Evolutionary conservation across 768 basidiomycete species (phyloP).

Genomic region (Antrodiella citrinella): DNA sequence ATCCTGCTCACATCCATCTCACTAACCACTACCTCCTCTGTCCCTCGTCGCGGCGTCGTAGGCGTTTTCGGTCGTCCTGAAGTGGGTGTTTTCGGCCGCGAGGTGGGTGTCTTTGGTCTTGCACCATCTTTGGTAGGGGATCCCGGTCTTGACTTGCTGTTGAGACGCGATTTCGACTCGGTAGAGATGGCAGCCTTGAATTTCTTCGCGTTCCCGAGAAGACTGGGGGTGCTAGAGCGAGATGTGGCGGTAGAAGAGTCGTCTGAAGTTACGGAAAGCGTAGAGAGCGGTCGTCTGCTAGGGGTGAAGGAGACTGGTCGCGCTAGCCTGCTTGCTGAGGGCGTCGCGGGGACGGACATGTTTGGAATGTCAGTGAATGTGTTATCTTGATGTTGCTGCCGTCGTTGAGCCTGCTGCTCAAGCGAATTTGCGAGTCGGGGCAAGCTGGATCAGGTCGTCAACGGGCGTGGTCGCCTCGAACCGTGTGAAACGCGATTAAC

Average conservation of each 20-base stretch:
- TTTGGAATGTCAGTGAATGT: not conserved
- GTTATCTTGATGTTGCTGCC: not conserved
- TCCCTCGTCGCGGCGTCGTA: slow-evolving; percentile 27
- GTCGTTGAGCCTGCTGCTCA: slow-evolving; percentile 1
- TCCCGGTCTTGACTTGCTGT: slow-evolving; percentile 13
- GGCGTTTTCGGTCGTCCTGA: slow-evolving; percentile 26
- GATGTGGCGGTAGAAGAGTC: slow-evolving; percentile 24
- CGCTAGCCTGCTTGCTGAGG: slow-evolving; percentile 25
- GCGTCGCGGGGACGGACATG: slow-evolving; percentile 13
- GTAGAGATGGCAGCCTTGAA: slow-evolving; percentile 57
- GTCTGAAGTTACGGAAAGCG: slow-evolving; percentile 21
- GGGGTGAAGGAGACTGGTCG: slow-evolving; percentile 47
- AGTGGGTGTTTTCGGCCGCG: slow-evolving; percentile 14
- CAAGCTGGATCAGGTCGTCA: not conserved
- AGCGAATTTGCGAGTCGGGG: not conserved
- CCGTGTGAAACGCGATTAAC: slow-evolving; percentile 5
- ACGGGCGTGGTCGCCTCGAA: slow-evolving; percentile 3
- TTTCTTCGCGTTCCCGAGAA: slow-evolving; percentile 47
- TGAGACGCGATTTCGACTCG: slow-evolving; percentile 25
- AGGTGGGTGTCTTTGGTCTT: slow-evolving; percentile 27
- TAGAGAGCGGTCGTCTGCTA: slow-evolving; percentile 40
- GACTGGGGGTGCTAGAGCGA: slow-evolving; percentile 29
- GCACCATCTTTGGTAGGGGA: slow-evolving; percentile 41
- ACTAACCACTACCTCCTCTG: slow-evolving; percentile 42
- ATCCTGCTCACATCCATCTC: slow-evolving; percentile 73